phyloP scores from a whole-genome alignment of 768 basidiomycete species.

The Hortiboletus flavorubellus region DNA sequence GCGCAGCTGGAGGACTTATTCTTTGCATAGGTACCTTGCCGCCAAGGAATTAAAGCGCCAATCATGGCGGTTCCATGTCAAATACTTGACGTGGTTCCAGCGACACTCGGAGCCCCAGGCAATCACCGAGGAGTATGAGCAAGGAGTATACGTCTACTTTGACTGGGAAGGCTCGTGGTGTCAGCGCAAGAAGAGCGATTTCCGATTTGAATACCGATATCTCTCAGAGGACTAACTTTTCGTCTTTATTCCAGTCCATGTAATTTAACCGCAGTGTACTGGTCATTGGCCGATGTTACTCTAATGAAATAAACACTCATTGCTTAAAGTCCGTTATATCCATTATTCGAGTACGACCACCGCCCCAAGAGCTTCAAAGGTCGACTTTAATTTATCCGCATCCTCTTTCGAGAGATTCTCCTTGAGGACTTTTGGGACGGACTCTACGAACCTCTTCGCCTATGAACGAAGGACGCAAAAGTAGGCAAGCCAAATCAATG shows the following conservation, averaged over 20 bases:
- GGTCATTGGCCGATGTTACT: slow-evolving; percentile 9
- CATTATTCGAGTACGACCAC: slow-evolving; percentile 78
- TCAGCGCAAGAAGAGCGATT: slow-evolving; percentile 96
- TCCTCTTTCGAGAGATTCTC: slow-evolving; percentile 96
- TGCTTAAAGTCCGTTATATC: slow-evolving; percentile 6
- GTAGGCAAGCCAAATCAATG: neutral
- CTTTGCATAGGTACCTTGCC: slow-evolving; percentile 70
- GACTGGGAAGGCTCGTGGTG: slow-evolving; percentile 99
- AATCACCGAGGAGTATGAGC: slow-evolving; percentile 99
- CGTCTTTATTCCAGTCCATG: slow-evolving; percentile 5
- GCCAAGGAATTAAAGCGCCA: slow-evolving; percentile 97
- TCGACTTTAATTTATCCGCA: slow-evolving; percentile 91
- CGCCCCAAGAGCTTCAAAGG: slow-evolving; percentile 87
- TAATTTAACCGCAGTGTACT: slow-evolving; percentile 25
- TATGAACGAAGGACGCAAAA: slow-evolving; percentile 30
- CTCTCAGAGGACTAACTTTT: slow-evolving; percentile 67
- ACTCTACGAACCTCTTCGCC: slow-evolving; percentile 99
- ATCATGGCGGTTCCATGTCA: slow-evolving; percentile 99
- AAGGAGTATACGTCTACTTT: slow-evolving; percentile 99
- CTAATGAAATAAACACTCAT: slow-evolving; percentile 16
- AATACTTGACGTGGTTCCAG: slow-evolving; percentile 99
- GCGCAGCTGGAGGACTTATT: neutral
- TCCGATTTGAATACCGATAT: slow-evolving; percentile 95
- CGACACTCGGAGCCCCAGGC: slow-evolving; percentile 96
- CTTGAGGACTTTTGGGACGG: slow-evolving; percentile 87